Conservation (phyloP, 768 basidiomycete species). For the Ramaria sp. region DNA sequence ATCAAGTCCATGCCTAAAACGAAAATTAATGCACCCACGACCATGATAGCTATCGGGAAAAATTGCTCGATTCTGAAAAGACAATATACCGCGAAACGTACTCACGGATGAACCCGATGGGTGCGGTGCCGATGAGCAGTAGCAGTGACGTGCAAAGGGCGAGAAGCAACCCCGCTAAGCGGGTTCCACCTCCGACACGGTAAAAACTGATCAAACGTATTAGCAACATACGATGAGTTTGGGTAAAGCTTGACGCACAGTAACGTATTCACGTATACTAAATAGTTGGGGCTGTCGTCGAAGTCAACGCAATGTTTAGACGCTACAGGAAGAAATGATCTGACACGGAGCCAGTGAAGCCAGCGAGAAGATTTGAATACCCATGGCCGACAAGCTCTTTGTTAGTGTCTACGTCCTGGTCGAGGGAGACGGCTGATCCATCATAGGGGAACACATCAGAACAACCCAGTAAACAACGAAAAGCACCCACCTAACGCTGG, state of each 20-base stretch:
- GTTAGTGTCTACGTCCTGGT: conserved; percentile 84
- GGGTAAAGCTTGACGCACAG: conserved; percentile 33
- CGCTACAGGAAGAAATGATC: conserved; percentile 14
- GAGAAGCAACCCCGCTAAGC: conserved; percentile 78
- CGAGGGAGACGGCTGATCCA: conserved; percentile 67
- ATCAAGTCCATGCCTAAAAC: conserved; percentile 90
- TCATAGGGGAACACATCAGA: not conserved
- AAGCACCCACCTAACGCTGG: conserved; percentile 63
- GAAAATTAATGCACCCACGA: conserved; percentile 86
- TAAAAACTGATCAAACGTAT: conserved; percentile 49
- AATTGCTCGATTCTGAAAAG: not conserved
- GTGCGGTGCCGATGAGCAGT: conserved; percentile 74
- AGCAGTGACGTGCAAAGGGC: conserved; percentile 62
- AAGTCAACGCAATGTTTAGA: conserved; percentile 3
- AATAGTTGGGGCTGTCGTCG: conserved; percentile 58
- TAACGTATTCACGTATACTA: conserved; percentile 81
- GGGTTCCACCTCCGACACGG: conserved; percentile 80
- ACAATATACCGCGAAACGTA: conserved; percentile 19
- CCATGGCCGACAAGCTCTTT: conserved; percentile 90
- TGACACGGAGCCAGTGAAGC: conserved; percentile 71
- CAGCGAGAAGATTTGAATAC: conserved; percentile 79
- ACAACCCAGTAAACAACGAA: not conserved
- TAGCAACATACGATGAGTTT: conserved; percentile 12
- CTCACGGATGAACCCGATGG: conserved; percentile 84
- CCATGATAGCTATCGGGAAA: conserved; percentile 60